These are phyloP conservation scores for Malassezia sympodialis DNA, from an alignment of 1,284 basidiomycete genomes.

Conservation along the genomic window DNA sequence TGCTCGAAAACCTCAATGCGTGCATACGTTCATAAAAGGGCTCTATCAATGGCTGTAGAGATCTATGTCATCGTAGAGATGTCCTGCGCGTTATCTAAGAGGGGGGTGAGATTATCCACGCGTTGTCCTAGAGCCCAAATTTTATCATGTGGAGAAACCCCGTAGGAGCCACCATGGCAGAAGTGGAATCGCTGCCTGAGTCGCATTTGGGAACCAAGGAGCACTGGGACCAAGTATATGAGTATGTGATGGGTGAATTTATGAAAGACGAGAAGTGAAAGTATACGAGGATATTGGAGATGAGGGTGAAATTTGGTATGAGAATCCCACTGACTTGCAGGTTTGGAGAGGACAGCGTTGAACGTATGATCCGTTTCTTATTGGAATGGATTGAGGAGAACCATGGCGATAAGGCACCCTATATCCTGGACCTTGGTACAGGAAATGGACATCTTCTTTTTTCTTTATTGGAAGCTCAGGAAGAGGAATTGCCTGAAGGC, in stretches of 20 bases:
- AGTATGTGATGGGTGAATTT: background rate
- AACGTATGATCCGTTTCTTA: slow-evolving; percentile 59
- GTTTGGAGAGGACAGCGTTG: slow-evolving; percentile 71
- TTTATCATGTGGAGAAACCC: background rate
- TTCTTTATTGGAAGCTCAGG: slow-evolving; percentile 51
- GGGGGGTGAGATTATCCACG: too few species aligned
- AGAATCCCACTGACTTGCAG: slow-evolving; percentile 49
- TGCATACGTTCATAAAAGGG: too few species aligned
- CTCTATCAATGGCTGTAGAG: too few species aligned
- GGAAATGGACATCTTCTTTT: slow-evolving; percentile 78
- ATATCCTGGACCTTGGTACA: slow-evolving; percentile 56
- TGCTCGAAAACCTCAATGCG: too few species aligned
- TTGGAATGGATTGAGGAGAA: slow-evolving; percentile 13
- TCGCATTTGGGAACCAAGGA: slow-evolving; percentile 64
- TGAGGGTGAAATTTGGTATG: slow-evolving; percentile 75
- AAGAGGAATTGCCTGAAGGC: slow-evolving; percentile 52
- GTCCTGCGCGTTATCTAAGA: too few species aligned
- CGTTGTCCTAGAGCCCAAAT: background rate
- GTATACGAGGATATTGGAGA: slow-evolving; percentile 73
- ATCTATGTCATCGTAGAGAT: too few species aligned
- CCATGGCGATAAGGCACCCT: slow-evolving; percentile 9
- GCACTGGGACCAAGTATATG: slow-evolving; percentile 42
- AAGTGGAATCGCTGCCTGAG: slow-evolving; percentile 29
- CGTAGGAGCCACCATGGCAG: background rate
- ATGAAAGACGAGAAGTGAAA: slow-evolving; percentile 55